Evolutionary conservation across 1,284 basidiomycete genomes (phyloP).

Genomic region (Cryptococcus deneoformans): DNA sequence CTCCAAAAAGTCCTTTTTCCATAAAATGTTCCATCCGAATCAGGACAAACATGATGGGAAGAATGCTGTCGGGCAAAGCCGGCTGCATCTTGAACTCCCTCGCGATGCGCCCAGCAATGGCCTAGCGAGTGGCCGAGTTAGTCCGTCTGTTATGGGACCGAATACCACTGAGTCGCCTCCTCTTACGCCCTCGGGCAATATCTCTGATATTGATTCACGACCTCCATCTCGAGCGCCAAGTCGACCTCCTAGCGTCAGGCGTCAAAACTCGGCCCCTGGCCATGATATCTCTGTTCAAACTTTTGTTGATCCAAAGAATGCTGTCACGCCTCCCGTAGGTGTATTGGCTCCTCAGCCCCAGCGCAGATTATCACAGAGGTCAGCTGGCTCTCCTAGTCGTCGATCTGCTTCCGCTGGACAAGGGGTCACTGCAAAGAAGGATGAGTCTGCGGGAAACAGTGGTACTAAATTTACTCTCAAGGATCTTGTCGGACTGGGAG

Average conservation of each 20-base stretch:
- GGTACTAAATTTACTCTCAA: slow-evolving; percentile 77
- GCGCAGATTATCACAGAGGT: slow-evolving; percentile 27
- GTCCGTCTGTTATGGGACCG: slow-evolving; percentile 11
- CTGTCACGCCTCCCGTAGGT: slow-evolving; percentile 13
- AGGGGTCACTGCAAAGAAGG: slow-evolving; percentile 25
- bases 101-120: slow-evolving; percentile 10
- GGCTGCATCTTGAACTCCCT: slow-evolving; percentile 19
- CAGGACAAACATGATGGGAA: slow-evolving; percentile 35
- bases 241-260: slow-evolving; percentile 33
- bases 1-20: slow-evolving; percentile 41
- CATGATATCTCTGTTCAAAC: slow-evolving; percentile 31
- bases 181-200: slow-evolving; percentile 24
- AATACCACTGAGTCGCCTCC: slow-evolving; percentile 31
- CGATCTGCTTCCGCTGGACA: slow-evolving; percentile 22
- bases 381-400: slow-evolving; percentile 20
- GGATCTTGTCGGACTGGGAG: slow-evolving; percentile 61
- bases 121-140: slow-evolving; percentile 8
- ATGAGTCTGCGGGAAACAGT: slow-evolving; percentile 42
- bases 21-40: slow-evolving; percentile 48
- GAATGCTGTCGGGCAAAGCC: slow-evolving; percentile 8
- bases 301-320: slow-evolving; percentile 21
- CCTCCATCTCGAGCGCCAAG: slow-evolving; percentile 39
- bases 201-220: slow-evolving; percentile 29
- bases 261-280: slow-evolving; percentile 19
- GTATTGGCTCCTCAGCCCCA: slow-evolving; percentile 7